A percentile compares a stretch with the other conserved stretches of the same genome.
phyloP scores from a whole-genome alignment of 2,329 filamentous ascomycete species.

The Apiospora kogelbergensis region DNA sequence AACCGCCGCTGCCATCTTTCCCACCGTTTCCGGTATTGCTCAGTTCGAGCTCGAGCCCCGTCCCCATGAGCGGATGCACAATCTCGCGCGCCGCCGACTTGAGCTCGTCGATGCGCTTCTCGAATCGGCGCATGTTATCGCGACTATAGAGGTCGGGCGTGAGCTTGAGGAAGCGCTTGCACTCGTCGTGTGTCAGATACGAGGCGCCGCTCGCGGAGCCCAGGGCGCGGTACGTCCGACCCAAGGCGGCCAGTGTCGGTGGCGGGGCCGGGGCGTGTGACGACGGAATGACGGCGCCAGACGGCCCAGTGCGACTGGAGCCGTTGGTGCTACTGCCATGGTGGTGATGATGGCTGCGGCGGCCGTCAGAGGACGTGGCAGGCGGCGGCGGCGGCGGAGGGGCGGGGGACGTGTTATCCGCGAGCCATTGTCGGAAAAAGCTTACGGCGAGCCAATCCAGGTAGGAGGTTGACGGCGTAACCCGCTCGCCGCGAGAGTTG shows the following conservation, averaged over 20 bases:
- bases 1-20: slow-evolving; percentile 11
- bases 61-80: slow-evolving; percentile 83
- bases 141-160: slow-evolving; percentile 79
- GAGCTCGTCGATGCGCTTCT: slow-evolving; percentile 84
- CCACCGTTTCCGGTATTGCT: slow-evolving; percentile 39
- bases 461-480: slow-evolving; percentile 76
- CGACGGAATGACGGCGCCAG: slow-evolving; percentile 22
- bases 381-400: slow-evolving; percentile 19
- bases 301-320: slow-evolving; percentile 21
- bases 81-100: slow-evolving; percentile 80
- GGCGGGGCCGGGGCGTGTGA: slow-evolving; percentile 32
- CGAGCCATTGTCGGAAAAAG: slow-evolving; percentile 89
- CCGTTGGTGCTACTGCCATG: background rate
- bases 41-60: slow-evolving; percentile 78
- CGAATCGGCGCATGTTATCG: slow-evolving; percentile 83
- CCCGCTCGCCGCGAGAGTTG: slow-evolving; percentile 77
- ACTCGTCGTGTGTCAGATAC: slow-evolving; percentile 82
- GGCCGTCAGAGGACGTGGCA: slow-evolving; percentile 11
- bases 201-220: slow-evolving; percentile 60
- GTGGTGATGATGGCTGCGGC: slow-evolving; percentile 10
- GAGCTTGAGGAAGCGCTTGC: slow-evolving; percentile 86
- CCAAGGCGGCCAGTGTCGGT: slow-evolving; percentile 58
- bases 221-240: slow-evolving; percentile 75
- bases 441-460: slow-evolving; percentile 87
- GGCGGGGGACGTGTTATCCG: slow-evolving; percentile 80